Base-by-base conservation (phyloP, 2,329 filamentous ascomycete genomes). In the Aspergillus quadrilineatus region DNA sequence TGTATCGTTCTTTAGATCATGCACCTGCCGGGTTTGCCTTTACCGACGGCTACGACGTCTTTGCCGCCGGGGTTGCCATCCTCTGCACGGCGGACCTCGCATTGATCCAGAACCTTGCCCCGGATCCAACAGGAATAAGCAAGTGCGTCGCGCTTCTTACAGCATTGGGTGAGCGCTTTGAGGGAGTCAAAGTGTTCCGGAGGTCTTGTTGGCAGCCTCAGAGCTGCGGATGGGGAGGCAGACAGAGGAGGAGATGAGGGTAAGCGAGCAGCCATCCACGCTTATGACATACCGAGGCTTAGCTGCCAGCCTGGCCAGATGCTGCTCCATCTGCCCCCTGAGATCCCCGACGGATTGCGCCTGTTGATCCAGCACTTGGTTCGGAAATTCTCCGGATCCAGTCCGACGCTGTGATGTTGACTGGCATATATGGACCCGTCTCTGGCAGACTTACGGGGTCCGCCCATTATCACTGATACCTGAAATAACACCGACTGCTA, bases 31-130 rank as follows among this genome's bases (percentile, higher is more conserved):
- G 32, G 3, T 57, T 58, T 12, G 43, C 58, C 1, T 60, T 59
- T 9, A 57, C 58, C 17, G 62, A 63, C n/a, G 62, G 57, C 10
- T 63, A 60, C 29, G 62, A 64, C 32, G 57, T 64, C 10, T 65
- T 65, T 43, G 50, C 57, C 1, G 62, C 59, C 8, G 63, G 62
- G 2, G 53, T 61, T 12, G 36, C 57, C 6, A 32, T 59, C 15
- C 29, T 63, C 28, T 61, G 56, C 28, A 50, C 6, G 9, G 6
- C 6, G 4, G 22, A 41, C 4, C 26, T 54, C 30, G 45, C 36
- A 10, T 6, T 28, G 39, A 10, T 9, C 30, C 22, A 22, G 22
- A 22, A 22, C 22, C 22, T 22, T 22, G 22, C 22, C 22, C 22
- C 22, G 3, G 15, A 53, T 7, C 8, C 39, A 4, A 47, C 36